Conservation (phyloP, 371 early-diverging fungal genomes). For the Choanephora cucurbitarum region DNA sequence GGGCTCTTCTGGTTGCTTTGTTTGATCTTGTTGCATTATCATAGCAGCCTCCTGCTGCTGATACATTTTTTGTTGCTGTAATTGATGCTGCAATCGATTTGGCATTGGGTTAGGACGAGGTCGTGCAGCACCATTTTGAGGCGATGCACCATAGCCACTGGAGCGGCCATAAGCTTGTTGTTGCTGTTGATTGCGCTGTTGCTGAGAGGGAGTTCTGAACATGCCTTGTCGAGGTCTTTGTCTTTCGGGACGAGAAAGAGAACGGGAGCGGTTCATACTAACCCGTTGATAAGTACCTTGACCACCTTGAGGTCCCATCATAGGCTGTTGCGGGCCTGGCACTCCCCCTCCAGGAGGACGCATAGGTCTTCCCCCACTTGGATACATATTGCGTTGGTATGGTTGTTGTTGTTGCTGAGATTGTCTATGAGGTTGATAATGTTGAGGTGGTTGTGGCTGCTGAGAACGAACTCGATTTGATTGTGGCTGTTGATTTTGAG, state of each 20-base stretch:
- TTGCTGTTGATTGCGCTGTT: slow-evolving; percentile 23
- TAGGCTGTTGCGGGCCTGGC: slow-evolving; percentile 1
- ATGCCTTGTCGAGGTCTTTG: slow-evolving; percentile 49
- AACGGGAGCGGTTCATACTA: slow-evolving; percentile 38
- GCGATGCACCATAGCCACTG: background rate
- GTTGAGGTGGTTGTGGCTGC: slow-evolving; percentile 3
- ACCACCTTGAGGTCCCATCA: slow-evolving; percentile 9
- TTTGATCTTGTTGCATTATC: slow-evolving; percentile 31
- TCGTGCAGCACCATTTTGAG: background rate
- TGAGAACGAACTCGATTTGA: background rate
- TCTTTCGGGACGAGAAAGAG: slow-evolving; percentile 49
- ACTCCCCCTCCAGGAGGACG: slow-evolving; percentile 3
- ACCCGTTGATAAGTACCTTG: slow-evolving; percentile 26
- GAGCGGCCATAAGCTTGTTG: slow-evolving; percentile 9
- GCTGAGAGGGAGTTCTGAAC: slow-evolving; percentile 47
- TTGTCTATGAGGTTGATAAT: background rate
- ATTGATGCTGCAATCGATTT: slow-evolving; percentile 44
- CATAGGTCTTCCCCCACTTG: slow-evolving; percentile 9
- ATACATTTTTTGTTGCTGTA: slow-evolving; percentile 47
- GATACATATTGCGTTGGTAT: slow-evolving; percentile 4
- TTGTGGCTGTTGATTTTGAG: slow-evolving; percentile 11
- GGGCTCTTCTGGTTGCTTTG: slow-evolving; percentile 5
- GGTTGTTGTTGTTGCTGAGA: slow-evolving; percentile 2
- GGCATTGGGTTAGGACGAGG: slow-evolving; percentile 40
- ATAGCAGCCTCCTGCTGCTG: slow-evolving; percentile 33